Percentiles rank a stretch among this genome's conserved stretches.
Evolutionary conservation across 2,329 filamentous ascomycete species (phyloP).

Genomic region (Acrodontium crateriforme): DNA sequence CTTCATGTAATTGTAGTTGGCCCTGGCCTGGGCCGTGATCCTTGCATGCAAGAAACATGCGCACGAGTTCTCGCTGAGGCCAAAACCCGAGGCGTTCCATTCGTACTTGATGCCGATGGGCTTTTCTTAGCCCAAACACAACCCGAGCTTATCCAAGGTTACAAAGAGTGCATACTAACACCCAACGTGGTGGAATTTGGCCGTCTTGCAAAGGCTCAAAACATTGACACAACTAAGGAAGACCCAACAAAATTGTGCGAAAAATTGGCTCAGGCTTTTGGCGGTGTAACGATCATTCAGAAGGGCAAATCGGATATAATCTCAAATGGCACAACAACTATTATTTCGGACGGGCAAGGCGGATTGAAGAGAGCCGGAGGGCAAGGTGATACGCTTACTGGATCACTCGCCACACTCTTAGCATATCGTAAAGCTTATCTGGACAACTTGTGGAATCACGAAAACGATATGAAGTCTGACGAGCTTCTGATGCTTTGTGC

Average conservation of each 20-base stretch:
- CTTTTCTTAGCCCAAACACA: constrained; percentile 62
- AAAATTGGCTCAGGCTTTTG: constrained; percentile 62
- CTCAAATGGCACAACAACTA: constrained; percentile 62
- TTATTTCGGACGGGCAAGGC: constrained; percentile 63
- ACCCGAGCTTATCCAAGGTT: constrained; percentile 67
- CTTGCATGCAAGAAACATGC: constrained; percentile 78
- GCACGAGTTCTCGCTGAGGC: constrained; percentile 67
- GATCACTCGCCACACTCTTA: constrained; percentile 73
- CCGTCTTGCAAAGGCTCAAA: constrained; percentile 61
- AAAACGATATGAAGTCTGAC: constrained; percentile 38
- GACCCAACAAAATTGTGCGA: constrained; percentile 45
- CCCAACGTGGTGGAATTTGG: constrained; percentile 92
- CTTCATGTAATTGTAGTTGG: constrained; percentile 89
- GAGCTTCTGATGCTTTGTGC: constrained; percentile 62
- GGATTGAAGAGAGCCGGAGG: constrained; percentile 84
- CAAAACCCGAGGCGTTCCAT: constrained; percentile 53
- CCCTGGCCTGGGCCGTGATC: constrained; percentile 79
- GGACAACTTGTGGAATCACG: constrained; percentile 61
- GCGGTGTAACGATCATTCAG: constrained; percentile 80
- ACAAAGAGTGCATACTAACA: constrained; percentile 72
- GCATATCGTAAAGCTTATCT: constrained; percentile 81
- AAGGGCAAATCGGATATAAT: constrained; percentile 78
- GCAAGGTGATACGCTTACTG: constrained; percentile 90
- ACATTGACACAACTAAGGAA: constrained; percentile 44
- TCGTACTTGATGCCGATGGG: constrained; percentile 88